Evolutionary conservation across 257 asterid genomes (phyloP).

Genomic region (Ballota nigra): DNA sequence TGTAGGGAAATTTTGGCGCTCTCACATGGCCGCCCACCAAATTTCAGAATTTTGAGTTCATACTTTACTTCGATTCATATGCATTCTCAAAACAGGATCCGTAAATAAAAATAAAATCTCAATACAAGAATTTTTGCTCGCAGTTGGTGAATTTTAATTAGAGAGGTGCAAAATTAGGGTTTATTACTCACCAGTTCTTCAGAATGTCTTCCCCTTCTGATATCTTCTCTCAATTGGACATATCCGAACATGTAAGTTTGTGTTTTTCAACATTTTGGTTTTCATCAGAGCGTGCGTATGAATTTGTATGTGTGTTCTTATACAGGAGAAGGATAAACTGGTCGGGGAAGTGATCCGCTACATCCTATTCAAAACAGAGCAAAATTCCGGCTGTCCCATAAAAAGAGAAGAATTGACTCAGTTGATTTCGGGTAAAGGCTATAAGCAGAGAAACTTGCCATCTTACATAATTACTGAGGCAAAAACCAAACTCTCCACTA

Average conservation of each 20-base stretch:
- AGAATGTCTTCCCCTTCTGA: slow-evolving; percentile 52
- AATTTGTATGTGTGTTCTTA: neutral
- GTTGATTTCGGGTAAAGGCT: slow-evolving; percentile 63
- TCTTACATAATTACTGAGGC: slow-evolving; percentile 77
- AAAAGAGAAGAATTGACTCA: slow-evolving; percentile 79
- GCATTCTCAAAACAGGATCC: neutral
- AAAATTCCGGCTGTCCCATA: slow-evolving; percentile 80
- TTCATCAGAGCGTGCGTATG: neutral
- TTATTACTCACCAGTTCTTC: neutral
- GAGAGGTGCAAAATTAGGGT: slow-evolving; percentile 28
- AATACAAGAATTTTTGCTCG: neutral
- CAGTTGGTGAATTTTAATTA: neutral
- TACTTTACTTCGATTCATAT: neutral
- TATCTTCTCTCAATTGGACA: slow-evolving; percentile 62
- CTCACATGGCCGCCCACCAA: slow-evolving; percentile 13
- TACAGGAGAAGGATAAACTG: slow-evolving; percentile 83
- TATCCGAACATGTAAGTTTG: slow-evolving; percentile 55
- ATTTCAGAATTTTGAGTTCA: neutral
- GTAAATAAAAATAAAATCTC: too few species aligned
- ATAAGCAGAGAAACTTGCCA: slow-evolving; percentile 68
- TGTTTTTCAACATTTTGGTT: neutral
- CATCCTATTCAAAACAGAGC: slow-evolving; percentile 70
- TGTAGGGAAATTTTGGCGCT: neutral
- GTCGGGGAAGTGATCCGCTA: slow-evolving; percentile 83
- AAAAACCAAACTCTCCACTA: slow-evolving; percentile 52